Evolutionary conservation across 495 filamentous ascomycete species (phyloP), one percentile per base, ranked within the genome.

Genomic region (Penicillium salamii): DNA sequence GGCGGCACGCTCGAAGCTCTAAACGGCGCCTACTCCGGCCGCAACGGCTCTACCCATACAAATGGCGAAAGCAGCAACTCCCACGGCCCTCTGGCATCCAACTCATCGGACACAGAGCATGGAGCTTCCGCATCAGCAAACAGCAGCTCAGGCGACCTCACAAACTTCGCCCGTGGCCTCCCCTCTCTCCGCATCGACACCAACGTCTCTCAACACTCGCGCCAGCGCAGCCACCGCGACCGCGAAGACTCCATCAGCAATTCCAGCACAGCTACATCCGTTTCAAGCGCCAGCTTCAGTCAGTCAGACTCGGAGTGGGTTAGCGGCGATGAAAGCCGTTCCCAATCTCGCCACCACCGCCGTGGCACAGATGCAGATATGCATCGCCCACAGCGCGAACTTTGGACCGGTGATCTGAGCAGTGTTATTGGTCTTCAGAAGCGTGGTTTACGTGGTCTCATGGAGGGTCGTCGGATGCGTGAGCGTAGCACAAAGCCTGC

Each of bases 351-450:
- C 12, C 58, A 62, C 33, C 57, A 55, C 29, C 64, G 68, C 21
- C 66, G 71, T 20, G 65, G 61, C 37, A 72, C 71, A 2, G 66
- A 74, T 43, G 55, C 59, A 5, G 57, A 58, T 14, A n/a, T 63
- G 21, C 49, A 51, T 29, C 58, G 58, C 7, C 58, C 61, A 9
- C 56, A 66, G 39, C 57, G 62, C 34, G 87, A 90, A 57, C 75
- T 92, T 17, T 96, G 91, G 91, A 78, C 74, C 11, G 86, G 92
- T 11, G 85, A 91, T 61, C 57, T 96, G 21, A 95, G 90, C 66
- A 88, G 88, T 42, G 92, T 97, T n/a, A 95, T 98, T 49, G 93
- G 93, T 0, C 58, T 98, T 48, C 93, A 98, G 75, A 98, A 97
- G 72, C 76, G 93, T 28, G 93, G 93, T 0, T 61, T 98, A 47